Conservation (phyloP, 352 stramenopile genomes). For the Globisporangium abappressorium region DNA sequence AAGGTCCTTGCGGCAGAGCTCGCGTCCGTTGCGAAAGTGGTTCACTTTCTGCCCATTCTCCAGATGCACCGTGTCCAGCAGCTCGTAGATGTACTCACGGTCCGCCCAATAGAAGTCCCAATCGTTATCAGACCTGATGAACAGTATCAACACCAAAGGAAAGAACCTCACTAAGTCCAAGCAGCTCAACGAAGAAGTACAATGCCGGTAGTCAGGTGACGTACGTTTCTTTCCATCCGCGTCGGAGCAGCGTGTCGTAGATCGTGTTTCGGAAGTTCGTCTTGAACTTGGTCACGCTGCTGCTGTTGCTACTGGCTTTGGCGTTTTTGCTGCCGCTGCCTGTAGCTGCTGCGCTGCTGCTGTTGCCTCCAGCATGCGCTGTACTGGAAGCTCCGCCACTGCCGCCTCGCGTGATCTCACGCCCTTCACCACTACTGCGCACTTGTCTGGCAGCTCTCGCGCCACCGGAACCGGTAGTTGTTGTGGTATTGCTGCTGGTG, state of each 20-base stretch:
- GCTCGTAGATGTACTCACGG: slow-evolving; percentile 89
- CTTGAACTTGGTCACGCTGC: slow-evolving; percentile 73
- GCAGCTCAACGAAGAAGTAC: background rate
- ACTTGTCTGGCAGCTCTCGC: slow-evolving; percentile 30
- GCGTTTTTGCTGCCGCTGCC: background rate
- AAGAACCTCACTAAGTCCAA: background rate
- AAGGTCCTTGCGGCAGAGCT: slow-evolving; percentile 92
- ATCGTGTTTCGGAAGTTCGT: slow-evolving; percentile 92
- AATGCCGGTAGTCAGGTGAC: background rate
- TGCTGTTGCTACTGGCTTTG: slow-evolving; percentile 7
- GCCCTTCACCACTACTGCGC: slow-evolving; percentile 34
- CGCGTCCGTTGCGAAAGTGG: slow-evolving; percentile 86
- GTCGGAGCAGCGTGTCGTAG: slow-evolving; percentile 86
- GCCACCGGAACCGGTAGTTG: slow-evolving; percentile 8
- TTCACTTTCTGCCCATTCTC: slow-evolving; percentile 86
- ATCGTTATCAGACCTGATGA: slow-evolving; percentile 55
- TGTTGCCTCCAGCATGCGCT: background rate
- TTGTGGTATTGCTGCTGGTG: slow-evolving; percentile 8
- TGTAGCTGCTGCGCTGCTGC: background rate
- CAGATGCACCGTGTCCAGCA: slow-evolving; percentile 87
- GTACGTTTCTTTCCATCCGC: slow-evolving; percentile 88
- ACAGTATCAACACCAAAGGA: background rate
- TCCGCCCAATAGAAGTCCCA: slow-evolving; percentile 91
- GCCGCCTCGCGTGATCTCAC: slow-evolving; percentile 17
- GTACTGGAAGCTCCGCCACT: slow-evolving; percentile 12